Base-by-base conservation (phyloP, 345 rosid genomes). In the Syzygium oleosum region DNA sequence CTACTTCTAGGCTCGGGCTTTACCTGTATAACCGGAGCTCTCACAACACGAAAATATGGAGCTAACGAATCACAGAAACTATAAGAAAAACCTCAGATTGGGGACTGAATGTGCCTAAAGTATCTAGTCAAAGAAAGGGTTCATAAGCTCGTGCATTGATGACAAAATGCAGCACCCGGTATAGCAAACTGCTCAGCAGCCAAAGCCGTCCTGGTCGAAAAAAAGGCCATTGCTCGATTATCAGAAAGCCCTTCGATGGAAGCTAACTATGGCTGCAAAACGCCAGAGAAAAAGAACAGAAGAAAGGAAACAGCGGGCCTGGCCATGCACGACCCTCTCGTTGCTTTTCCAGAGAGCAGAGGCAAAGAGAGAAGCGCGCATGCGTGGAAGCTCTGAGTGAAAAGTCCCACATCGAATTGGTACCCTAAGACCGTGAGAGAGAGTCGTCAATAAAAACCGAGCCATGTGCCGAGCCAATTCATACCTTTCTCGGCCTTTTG, bases 401-500 rank as follows among this genome's bases (percentile, higher is more conserved):
- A 6, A 43, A 51, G 65, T 85, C 87, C 87, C 87, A 85, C 78
- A 85, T 63, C 15, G 87, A 23, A 0, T 2, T 9, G 2, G 2
- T 4, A 19, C 22, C 6, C 29, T 25, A 59, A 34, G 51, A 9
- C 34, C 5, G 2, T 2, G 9, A 43, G 38, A 22, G 46, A 17
- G 14, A 7, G 21, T 1, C 4, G 25, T 7, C 9, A 3, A 23
- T 56, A 56, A 56, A 56, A 4, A 0, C n/a, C n/a, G 12, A 23
- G 5, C 27, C 13, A 23, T 9, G 2, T 0, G 4, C 0, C 1
- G 0, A 12, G 2, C 2, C 68, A 52, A 31, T 0, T 43, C 92
- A 92, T 93, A 92, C 93, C 93, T 91, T 94, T 92, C 94, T 93
- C 94, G 93, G 95, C 94, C 94, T 93, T 92, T 93, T 92, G 93